Evolutionary conservation across 257 asterid genomes (phyloP), one percentile per base, ranked within the genome.

Genomic region (Nicotiana tomentosiformis): DNA sequence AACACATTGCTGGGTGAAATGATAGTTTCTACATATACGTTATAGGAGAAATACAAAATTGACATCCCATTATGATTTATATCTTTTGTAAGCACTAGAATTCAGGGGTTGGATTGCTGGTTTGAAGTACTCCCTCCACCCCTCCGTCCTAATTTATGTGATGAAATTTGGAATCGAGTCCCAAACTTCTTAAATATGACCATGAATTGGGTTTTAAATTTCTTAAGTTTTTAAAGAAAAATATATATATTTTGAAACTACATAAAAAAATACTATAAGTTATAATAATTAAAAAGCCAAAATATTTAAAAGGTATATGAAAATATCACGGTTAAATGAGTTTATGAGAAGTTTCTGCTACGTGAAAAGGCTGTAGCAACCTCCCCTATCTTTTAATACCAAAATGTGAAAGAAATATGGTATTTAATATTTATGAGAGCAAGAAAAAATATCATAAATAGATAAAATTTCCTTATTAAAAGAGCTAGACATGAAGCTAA

Each of bases 81-180:
- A 55, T 88, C 97, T 68, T 82, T 97, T 18, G 87, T 91, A 78
- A 97, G 99, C 82, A 85, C 98, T 83, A 90, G 98, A 90, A 86
- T 96, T 83, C 98, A 96, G 66, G 98, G 98, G 66, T 83, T 96
- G 80, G 98, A 98, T 29, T 96, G 99, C 86, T 96, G 99, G 99
- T 96, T 96, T 81, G 99, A 96, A 20, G 99, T 96, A 30, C 81
- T 96, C 23, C 23, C 23, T 20, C 23, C 23, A 20, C 23, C 83
- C 49, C 11, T 43, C 0, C 7, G 49, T 43, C 49, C 49, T 43
- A 8, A 43, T 43, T 43, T 43, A 43, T 43, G 49, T 43, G 49
- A 43, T 43, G 11, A 3, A 7, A 2, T 8, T 43, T 1, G 10
- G 3, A 43, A 43, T 7, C 0, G 3, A 43, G 49, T 43, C 11